Conservation (phyloP, 2,329 filamentous ascomycete species). For the Akanthomyces uredinophilus region DNA sequence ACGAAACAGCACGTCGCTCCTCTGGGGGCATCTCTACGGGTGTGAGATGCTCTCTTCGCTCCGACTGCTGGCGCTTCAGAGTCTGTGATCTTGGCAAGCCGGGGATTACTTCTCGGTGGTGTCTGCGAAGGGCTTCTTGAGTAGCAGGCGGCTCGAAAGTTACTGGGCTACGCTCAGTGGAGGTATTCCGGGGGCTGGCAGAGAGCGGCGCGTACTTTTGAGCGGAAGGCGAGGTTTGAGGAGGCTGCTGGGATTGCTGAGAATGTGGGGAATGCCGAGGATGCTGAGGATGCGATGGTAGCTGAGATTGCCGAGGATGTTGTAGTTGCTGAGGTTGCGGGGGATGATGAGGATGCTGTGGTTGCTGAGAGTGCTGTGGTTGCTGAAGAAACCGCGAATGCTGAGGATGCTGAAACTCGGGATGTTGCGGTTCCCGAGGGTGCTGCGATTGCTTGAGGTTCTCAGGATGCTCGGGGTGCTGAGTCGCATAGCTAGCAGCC, state of each 20-base stretch:
- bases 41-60: constrained; percentile 67
- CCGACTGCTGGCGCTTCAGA: constrained; percentile 78
- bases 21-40: constrained; percentile 57
- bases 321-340: background rate
- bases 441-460: background rate
- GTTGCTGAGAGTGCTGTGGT: background rate
- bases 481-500: background rate
- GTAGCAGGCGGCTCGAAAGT: background rate
- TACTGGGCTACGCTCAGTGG: constrained; percentile 12
- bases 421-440: too few species aligned
- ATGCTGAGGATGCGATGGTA: background rate
- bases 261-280: background rate
- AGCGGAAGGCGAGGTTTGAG: background rate
- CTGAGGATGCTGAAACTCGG: background rate
- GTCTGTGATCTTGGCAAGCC: constrained; percentile 72
- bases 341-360: background rate
- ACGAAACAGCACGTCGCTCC: constrained; percentile 68
- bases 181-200: constrained; percentile 35
- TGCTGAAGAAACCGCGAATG: background rate
- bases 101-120: constrained; percentile 57
- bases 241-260: background rate
- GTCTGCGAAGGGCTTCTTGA: constrained; percentile 20
- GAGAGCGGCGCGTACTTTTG: background rate
- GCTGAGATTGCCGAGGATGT: background rate
- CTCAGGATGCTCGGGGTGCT: background rate